Base-by-base conservation (phyloP, 176 grass and related monocot genomes). In the Rhipidocladum racemiflorum region DNA sequence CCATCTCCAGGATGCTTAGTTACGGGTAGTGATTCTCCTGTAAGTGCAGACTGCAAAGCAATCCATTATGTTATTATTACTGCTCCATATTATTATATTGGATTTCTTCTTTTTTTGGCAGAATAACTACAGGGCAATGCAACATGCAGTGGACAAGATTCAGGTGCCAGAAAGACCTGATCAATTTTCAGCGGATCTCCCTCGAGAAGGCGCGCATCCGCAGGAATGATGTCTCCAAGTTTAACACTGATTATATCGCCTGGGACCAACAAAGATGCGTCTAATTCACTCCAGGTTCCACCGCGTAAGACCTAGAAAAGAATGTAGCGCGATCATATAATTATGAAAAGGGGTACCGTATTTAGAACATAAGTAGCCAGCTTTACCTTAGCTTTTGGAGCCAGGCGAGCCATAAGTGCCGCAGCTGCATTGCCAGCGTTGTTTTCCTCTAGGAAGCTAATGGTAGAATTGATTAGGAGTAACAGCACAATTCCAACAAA, bases 171-270 rank as follows among this genome's bases (percentile, higher is more conserved):
- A 68, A 51, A 79, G 24, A 91, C 85, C 85, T 88, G 89, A 64
- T 94, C 91, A 75, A 94, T 91, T 76, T 94, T 94, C 6, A 94
- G 73, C 0, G 86, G 86, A 80, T 94, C 91, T 2, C 91, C 91
- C 62, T 91, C 86, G 0, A 94, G 80, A 34, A 94, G 91, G 8
- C 86, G 86, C 0, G 91, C 91, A 74, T 94, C 91, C 20, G 91
- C 91, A 2, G 91, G 91, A 76, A 94, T 85, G 48, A 94, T 94
- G 60, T 94, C 91, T 23, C 91, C 91, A 20, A 94, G 91, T 43
- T 94, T 94, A 66, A 94, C 88, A 73, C 91, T 94, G 77, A 94
- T 88, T 39, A 94, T 91, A 81, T 94, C 88, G 9, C 91, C 91
- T 1, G 86, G 91, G 80, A 94, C 91, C 57, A 94, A 65, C 35